These are phyloP conservation scores for Ceriops tagal DNA, from an alignment of 345 rosid genomes.

Conservation along the genomic window DNA sequence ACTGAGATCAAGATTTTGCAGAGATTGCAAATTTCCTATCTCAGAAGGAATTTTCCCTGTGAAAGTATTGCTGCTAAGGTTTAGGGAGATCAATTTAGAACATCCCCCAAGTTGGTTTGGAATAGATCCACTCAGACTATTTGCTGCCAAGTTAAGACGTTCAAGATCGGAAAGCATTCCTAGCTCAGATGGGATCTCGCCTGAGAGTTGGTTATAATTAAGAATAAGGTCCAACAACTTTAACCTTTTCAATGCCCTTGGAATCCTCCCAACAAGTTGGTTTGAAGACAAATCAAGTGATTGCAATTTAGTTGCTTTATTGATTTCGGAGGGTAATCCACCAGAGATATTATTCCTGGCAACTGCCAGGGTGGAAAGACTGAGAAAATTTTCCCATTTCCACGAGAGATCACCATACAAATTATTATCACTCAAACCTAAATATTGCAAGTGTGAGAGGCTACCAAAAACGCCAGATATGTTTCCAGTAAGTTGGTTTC, in stretches of 20 bases:
- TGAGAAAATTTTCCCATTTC: constrained; percentile 29
- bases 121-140: constrained; percentile 25
- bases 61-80: not conserved
- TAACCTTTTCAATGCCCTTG: constrained; percentile 3
- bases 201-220: constrained; percentile 15
- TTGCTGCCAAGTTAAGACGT: constrained; percentile 19
- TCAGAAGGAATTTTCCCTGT: not conserved
- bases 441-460: constrained; percentile 19
- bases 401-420: constrained; percentile 32
- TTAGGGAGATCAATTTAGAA: not conserved
- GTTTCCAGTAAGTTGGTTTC: constrained; percentile 32
- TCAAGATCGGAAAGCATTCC: constrained; percentile 20
- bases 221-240: not conserved
- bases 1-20: not conserved
- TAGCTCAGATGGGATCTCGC: constrained; percentile 19
- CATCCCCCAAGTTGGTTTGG: constrained; percentile 3
- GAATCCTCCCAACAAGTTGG: constrained; percentile 10
- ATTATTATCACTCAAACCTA: constrained; percentile 32
- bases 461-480: constrained; percentile 25
- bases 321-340: constrained; percentile 23
- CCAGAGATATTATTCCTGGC: constrained; percentile 25
- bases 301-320: constrained; percentile 13
- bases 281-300: constrained; percentile 13
- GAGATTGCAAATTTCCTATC: not conserved
- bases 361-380: constrained; percentile 19